Evolutionary conservation across 2,329 filamentous ascomycete genomes (phyloP).

Genomic region (Erysiphe pulchra): DNA sequence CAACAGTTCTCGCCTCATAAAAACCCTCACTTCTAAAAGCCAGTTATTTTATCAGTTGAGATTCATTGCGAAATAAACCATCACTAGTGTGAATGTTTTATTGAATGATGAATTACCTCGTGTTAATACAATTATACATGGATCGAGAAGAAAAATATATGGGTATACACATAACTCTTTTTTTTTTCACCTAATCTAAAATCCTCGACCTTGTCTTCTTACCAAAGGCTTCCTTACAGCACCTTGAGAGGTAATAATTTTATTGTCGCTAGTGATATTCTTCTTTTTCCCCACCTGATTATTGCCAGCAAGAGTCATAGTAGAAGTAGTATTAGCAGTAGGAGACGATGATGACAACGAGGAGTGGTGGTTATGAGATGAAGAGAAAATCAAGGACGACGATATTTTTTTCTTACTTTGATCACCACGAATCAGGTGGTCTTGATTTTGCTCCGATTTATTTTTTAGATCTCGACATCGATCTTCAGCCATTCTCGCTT

Average conservation of each 20-base stretch:
- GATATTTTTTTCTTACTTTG: no score
- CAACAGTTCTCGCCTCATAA: no score
- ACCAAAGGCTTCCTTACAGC: conserved; percentile 33
- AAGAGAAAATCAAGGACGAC: no score
- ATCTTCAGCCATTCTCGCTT: conserved; percentile 74
- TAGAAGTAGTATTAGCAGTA: neutral
- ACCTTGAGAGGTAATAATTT: conserved; percentile 34
- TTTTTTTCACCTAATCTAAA: conserved; percentile 2
- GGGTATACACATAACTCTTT: no score
- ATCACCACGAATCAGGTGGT: neutral
- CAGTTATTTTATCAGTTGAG: no score
- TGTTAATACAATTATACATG: no score
- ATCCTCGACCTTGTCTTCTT: conserved; percentile 28
- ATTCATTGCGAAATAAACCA: no score
- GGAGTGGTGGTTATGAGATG: neutral
- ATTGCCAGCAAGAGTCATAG: no score
- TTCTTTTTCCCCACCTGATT: conserved; percentile 9
- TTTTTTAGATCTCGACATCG: conserved; percentile 37
- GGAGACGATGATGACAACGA: neutral
- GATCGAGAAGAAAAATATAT: no score
- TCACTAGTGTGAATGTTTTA: no score
- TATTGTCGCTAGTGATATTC: conserved; percentile 16
- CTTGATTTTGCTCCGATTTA: conserved; percentile 20
- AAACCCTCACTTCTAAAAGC: no score
- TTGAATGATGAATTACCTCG: no score